Percentiles rank a stretch among this genome's conserved stretches.
Conservation (phyloP, 2,329 filamentous ascomycete genomes). For the Aspergillus brasiliensis region DNA sequence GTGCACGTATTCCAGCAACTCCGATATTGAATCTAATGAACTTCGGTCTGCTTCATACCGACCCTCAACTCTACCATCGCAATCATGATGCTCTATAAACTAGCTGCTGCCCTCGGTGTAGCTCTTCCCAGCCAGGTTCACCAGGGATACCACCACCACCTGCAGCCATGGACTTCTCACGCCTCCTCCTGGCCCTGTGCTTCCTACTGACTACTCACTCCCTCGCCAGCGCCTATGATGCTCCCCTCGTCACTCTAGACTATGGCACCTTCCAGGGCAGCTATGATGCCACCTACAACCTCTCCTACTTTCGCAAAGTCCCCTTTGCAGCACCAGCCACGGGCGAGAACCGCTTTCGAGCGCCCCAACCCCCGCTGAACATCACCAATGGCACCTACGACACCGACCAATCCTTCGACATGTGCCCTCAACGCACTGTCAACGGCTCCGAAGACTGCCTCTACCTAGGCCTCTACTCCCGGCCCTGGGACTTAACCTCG, state of each 20-base stretch:
- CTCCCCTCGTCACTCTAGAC: conserved; percentile 47
- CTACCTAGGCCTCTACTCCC: conserved; percentile 62
- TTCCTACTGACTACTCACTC: conserved; percentile 11
- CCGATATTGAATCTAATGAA: conserved; percentile 5
- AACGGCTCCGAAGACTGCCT: conserved; percentile 63
- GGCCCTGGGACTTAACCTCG: conserved; percentile 53
- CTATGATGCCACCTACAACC: conserved; percentile 56
- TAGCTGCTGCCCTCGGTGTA: background rate
- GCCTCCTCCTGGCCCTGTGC: conserved; percentile 5
- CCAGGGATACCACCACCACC: background rate
- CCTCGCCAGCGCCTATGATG: conserved; percentile 20
- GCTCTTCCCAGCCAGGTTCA: background rate
- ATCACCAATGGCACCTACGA: conserved; percentile 56
- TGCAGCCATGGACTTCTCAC: conserved; percentile 15
- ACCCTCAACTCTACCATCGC: background rate
- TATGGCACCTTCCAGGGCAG: conserved; percentile 58
- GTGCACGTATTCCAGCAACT: background rate
- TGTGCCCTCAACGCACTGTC: conserved; percentile 61
- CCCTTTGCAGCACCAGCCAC: conserved; percentile 62
- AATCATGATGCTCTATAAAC: conserved; percentile 3
- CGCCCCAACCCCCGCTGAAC: conserved; percentile 57
- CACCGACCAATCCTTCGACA: conserved; percentile 57
- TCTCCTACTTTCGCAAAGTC: conserved; percentile 63
- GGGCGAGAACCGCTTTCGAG: conserved; percentile 61
- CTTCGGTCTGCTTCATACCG: conserved; percentile 18